Percentiles rank a stretch among this genome's conserved stretches.
Conservation (phyloP, 345 rosid genomes). For the Lumnitzera littorea region DNA sequence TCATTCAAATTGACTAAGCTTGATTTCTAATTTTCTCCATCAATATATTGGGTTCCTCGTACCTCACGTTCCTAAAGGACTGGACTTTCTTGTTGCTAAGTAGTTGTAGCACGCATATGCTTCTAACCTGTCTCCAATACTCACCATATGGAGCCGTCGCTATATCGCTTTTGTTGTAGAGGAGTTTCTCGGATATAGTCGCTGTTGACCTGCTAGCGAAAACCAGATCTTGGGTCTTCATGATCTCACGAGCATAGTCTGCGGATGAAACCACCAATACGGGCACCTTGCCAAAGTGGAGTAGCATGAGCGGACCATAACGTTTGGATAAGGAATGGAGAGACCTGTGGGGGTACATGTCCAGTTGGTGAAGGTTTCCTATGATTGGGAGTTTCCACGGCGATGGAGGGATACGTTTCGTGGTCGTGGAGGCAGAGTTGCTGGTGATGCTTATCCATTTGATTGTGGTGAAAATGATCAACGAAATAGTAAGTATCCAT, state of each 20-base stretch:
- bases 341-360: slow-evolving; percentile 36
- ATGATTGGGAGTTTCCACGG: slow-evolving; percentile 44
- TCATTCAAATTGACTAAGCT: slow-evolving; percentile 32
- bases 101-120: slow-evolving; percentile 36
- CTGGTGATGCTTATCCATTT: slow-evolving; percentile 2
- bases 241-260: slow-evolving; percentile 31
- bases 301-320: slow-evolving; percentile 52
- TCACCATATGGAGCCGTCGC: slow-evolving; percentile 49
- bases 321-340: slow-evolving; percentile 27
- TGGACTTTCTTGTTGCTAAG: slow-evolving; percentile 43
- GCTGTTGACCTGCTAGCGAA: slow-evolving; percentile 40
- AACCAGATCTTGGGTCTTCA: slow-evolving; percentile 48
- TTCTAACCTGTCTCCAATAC: slow-evolving; percentile 64
- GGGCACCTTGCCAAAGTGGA: slow-evolving; percentile 42
- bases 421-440: background rate
- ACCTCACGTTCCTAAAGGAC: slow-evolving; percentile 24
- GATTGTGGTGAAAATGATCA: background rate
- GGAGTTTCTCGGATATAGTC: slow-evolving; percentile 12
- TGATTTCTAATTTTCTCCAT: slow-evolving; percentile 20
- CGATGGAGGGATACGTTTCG: slow-evolving; percentile 27
- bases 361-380: slow-evolving; percentile 58
- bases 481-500: too few relatives aligned
- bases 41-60: slow-evolving; percentile 34
- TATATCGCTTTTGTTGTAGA: slow-evolving; percentile 30
- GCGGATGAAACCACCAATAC: slow-evolving; percentile 48